Base-by-base conservation (phyloP, 2,329 filamentous ascomycete genomes). In the Amauroascus niger region DNA sequence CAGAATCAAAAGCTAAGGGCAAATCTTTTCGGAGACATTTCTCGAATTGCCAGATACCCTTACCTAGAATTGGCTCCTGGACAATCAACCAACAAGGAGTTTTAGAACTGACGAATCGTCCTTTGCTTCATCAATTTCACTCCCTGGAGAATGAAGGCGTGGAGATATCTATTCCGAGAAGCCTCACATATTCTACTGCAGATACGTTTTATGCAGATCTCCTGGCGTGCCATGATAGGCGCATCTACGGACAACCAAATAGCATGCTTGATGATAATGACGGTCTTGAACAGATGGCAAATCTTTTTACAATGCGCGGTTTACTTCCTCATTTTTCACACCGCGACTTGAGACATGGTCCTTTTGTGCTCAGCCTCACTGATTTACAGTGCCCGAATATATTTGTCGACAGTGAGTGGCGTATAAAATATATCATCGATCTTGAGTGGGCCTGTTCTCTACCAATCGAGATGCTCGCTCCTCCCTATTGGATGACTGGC, bases 401-500 rank as follows among this genome's bases (percentile, higher is more conserved):
- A 14, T 3, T 37, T n/a, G 33, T n/a, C 51, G 49, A 62, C 14
- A 50, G 13, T 6, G 33, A 69, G 37, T 69, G 67, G 64, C 62
- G 67, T 46, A 58, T 70, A 35, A 65, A 57, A 22, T 57, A 50
- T 43, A 50, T 70, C 13, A 63, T 70, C 53, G 67, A 70, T 48
- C 61, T 69, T 2, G 66, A 71, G 54, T 71, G 63, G 63, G 61
- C 62, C 8, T 55, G 37, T 20, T 50, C 53, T 44, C 37, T 11
- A 5, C 44, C 44, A 11, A 37, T 63, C 11, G 64, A 69, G 53
- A 66, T 67, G 59, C 40, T 60, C 11, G 49, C 54, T 16, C 59
- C 61, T 1, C 67, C 67, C 2, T 57, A 62, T 56, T 70, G 65
- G 67, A 55, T 70, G n/a, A 64, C 61, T 35, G 49, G 52, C 59